These are phyloP conservation scores for Starmerella etchellsii DNA, from an alignment of 805 yeast species.

Conservation along the genomic window DNA sequence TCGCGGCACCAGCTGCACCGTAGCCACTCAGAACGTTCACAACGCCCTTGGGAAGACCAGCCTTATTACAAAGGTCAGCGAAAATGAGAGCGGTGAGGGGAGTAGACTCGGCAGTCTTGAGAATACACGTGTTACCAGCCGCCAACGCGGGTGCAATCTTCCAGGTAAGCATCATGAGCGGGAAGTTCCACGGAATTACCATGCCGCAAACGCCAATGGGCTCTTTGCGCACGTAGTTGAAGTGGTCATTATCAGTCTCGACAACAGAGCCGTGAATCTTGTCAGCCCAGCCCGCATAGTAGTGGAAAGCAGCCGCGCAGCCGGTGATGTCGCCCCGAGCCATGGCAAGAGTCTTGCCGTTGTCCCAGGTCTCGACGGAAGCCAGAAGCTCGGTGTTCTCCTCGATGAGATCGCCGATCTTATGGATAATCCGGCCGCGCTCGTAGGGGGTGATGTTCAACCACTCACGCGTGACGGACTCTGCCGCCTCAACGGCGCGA, in stretches of 20 bases:
- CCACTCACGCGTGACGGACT: slow-evolving; percentile 64
- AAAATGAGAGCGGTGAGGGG: slow-evolving; percentile 56
- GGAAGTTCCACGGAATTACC: slow-evolving; percentile 64
- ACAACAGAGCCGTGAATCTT: slow-evolving; percentile 49
- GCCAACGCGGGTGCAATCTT: slow-evolving; percentile 74
- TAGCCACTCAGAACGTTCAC: slow-evolving; percentile 58
- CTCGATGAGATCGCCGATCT: slow-evolving; percentile 71
- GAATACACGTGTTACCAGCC: slow-evolving; percentile 59
- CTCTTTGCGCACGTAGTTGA: slow-evolving; percentile 59
- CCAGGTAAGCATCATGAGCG: slow-evolving; percentile 64
- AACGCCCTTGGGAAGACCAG: slow-evolving; percentile 69
- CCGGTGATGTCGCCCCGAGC: slow-evolving; percentile 42
- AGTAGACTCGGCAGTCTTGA: slow-evolving; percentile 65
- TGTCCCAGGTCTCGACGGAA: slow-evolving; percentile 73
- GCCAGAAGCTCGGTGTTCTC: slow-evolving; percentile 60
- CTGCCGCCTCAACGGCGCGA: slow-evolving; percentile 75
- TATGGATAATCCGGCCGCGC: slow-evolving; percentile 51
- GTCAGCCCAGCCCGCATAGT: slow-evolving; percentile 67
- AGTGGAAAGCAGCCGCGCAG: slow-evolving; percentile 43
- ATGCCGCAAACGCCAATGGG: slow-evolving; percentile 56
- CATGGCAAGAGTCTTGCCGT: slow-evolving; percentile 56
- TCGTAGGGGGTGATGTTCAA: slow-evolving; percentile 49
- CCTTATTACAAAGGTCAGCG: slow-evolving; percentile 38
- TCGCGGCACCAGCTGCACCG: slow-evolving; percentile 54
- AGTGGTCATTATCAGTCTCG: slow-evolving; percentile 44